These are phyloP conservation scores for Penicillium mononematosum DNA, from an alignment of 495 filamentous ascomycete species.

Conservation along the genomic window DNA sequence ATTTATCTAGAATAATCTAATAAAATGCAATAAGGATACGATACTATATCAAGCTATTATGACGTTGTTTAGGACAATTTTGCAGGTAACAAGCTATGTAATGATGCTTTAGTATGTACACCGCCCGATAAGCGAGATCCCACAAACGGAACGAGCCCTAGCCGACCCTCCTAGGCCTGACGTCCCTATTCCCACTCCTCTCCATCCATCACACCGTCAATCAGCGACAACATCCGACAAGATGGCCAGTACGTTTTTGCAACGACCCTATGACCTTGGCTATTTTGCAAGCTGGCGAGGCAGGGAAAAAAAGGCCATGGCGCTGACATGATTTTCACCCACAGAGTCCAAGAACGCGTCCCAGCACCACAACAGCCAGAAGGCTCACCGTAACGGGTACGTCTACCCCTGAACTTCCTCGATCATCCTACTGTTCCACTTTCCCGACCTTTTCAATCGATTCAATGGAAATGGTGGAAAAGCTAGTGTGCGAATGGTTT, in stretches of 20 bases:
- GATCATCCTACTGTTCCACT: constrained; percentile 3
- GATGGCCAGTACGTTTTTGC: constrained; percentile 51
- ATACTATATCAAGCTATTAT: neutral
- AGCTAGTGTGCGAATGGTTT: constrained; percentile 3
- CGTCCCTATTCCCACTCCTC: constrained; percentile 26
- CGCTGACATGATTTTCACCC: constrained; percentile 31
- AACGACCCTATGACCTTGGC: constrained; percentile 1
- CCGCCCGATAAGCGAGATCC: constrained; percentile 49
- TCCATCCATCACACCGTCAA: constrained; percentile 35
- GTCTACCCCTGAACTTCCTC: constrained; percentile 30
- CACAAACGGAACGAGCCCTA: constrained; percentile 46
- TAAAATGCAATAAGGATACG: neutral
- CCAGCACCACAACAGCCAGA: constrained; percentile 94
- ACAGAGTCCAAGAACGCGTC: constrained; percentile 99
- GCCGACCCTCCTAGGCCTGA: constrained; percentile 35
- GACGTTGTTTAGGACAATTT: neutral
- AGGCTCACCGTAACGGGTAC: constrained; percentile 98
- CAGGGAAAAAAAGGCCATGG: constrained; percentile 16
- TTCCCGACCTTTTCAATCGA: neutral
- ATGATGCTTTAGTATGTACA: constrained; percentile 24
- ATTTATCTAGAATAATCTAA: neutral
- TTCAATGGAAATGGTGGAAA: neutral
- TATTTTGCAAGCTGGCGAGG: constrained; percentile 6
- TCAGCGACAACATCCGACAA: constrained; percentile 49
- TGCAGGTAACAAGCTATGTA: neutral